A percentile compares a stretch with the other conserved stretches of the same genome.
Conservation (phyloP, 768 basidiomycete genomes). For the Suillus spraguei region DNA sequence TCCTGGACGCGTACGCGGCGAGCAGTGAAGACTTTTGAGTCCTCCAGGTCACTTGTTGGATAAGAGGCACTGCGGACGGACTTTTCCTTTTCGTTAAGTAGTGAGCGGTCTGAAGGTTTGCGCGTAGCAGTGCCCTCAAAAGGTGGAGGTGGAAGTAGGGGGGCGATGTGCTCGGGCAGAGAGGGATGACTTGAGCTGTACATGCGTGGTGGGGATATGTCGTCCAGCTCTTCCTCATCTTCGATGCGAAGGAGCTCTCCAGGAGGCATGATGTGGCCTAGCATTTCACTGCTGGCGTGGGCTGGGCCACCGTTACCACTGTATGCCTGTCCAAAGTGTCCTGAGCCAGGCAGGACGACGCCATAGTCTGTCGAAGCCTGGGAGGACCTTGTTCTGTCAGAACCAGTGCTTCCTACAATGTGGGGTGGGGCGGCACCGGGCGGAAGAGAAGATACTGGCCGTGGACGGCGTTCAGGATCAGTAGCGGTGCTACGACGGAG, state of each 20-base stretch:
- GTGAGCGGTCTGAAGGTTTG: slow-evolving; percentile 21
- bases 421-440: slow-evolving; percentile 35
- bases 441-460: slow-evolving; percentile 30
- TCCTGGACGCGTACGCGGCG: slow-evolving; percentile 43
- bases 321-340: slow-evolving; percentile 36
- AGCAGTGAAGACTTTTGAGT: slow-evolving; percentile 35
- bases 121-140: slow-evolving; percentile 34
- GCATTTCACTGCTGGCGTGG: slow-evolving; percentile 33
- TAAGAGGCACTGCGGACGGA: slow-evolving; percentile 35
- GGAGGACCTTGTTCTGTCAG: slow-evolving; percentile 43
- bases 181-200: slow-evolving; percentile 28
- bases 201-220: slow-evolving; percentile 29
- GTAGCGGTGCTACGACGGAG: slow-evolving; percentile 41
- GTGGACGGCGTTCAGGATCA: slow-evolving; percentile 20
- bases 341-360: slow-evolving; percentile 32
- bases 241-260: slow-evolving; percentile 37
- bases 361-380: slow-evolving; percentile 39
- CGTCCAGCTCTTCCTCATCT: slow-evolving; percentile 32
- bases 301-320: slow-evolving; percentile 26
- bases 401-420: slow-evolving; percentile 42
- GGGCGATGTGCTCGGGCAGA: slow-evolving; percentile 31
- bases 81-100: slow-evolving; percentile 35
- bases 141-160: slow-evolving; percentile 42
- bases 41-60: slow-evolving; percentile 35
- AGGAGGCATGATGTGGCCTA: slow-evolving; percentile 39